Evolutionary conservation across 202 grass and related monocot species (phyloP), one percentile per base, ranked within the genome.

Genomic region (Panicum virgatum): DNA sequence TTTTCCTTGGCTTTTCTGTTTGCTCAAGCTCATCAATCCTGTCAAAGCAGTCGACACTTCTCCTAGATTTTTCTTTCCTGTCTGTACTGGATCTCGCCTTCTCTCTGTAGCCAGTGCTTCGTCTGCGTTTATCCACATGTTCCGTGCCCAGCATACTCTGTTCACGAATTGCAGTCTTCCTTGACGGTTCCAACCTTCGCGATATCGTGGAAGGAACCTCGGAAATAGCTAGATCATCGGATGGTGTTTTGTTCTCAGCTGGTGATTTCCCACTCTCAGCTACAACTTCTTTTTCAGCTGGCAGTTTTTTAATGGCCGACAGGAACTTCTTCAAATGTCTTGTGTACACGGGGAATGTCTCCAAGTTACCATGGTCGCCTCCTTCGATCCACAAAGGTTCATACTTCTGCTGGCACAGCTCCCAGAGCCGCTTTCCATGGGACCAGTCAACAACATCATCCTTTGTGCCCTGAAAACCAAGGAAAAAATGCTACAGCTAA

Each of bases 311-410:
- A 34, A 97, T 85, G 25, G 84, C 58, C 25, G 86, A 86, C 59
- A 98, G 18, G 58, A 98, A 98, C 67, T 77, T 93, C 73, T 97
- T 92, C 14, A 97, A 65, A 75, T 97, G 95, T 45, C 82, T 92
- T 22, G 92, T 75, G 66, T 91, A 97, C 50, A 92, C 86, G 40
- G 95, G 92, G 60, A 91, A 97, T 64, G 57, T 52, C 77, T 97
- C 92, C 37, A 97, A 77, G 60, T 97, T 91, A 69, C 86, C 89
- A 46, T 97, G 95, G 43, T 88, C 91, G 23, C 95, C 94, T 32
- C 90, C 95, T 77, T 94, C 86, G 9, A 94, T 91, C 95, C 95
- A 97, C 25, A 97, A 72, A 84, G 95, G 92, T 39, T 94, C 95
- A 66, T 94, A 97, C 80, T 97, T 97, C 22, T 94, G 75, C 78